These are phyloP conservation scores for Xylariaceae sp. DNA, from an alignment of 2,329 filamentous ascomycete species.

Conservation along the genomic window DNA sequence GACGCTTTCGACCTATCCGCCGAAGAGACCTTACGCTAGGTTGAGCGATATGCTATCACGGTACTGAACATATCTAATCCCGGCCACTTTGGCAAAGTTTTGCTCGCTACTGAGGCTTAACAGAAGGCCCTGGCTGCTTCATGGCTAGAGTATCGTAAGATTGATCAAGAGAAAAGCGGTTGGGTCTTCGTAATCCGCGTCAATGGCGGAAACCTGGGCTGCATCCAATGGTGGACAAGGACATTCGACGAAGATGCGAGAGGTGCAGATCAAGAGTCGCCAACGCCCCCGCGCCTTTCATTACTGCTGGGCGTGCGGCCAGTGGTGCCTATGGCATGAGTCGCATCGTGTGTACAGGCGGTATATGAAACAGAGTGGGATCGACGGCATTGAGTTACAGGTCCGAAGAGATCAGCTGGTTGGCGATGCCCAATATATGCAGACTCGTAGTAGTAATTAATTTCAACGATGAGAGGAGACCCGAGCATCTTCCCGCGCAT, in stretches of 20 bases:
- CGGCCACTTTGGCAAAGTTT: background rate
- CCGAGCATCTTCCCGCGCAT: no score
- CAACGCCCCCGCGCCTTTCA: background rate
- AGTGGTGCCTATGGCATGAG: background rate
- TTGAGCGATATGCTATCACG: background rate
- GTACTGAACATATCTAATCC: background rate
- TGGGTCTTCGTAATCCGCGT: background rate
- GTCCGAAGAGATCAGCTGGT: background rate
- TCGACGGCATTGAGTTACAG: background rate
- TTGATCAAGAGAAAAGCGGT: no score
- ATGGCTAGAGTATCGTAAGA: no score
- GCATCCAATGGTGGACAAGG: background rate
- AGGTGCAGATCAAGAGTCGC: background rate
- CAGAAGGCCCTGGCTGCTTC: no score
- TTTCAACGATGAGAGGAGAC: background rate
- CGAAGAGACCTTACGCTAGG: background rate
- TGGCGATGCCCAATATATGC: background rate
- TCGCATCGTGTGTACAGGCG: background rate
- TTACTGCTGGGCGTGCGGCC: background rate
- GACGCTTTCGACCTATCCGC: background rate
- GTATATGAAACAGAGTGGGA: background rate
- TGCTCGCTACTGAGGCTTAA: background rate
- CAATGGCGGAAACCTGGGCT: background rate
- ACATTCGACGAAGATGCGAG: background rate
- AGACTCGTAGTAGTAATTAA: background rate